These are phyloP conservation scores for Linum trigynum DNA, from an alignment of 345 rosid genomes.

Conservation along the genomic window DNA sequence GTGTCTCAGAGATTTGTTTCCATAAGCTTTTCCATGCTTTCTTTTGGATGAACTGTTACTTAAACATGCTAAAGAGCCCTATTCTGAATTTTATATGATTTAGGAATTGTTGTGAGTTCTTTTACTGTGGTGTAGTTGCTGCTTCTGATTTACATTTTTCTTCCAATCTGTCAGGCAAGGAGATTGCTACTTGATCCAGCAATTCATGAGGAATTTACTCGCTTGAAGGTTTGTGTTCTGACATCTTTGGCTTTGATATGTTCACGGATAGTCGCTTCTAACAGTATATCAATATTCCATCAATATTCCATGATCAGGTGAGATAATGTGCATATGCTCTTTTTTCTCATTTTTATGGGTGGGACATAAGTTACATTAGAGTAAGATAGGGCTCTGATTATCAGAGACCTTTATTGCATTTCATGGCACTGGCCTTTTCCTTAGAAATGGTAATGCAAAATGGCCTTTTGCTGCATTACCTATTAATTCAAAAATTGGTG, in stretches of 20 bases:
- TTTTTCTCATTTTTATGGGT: background rate
- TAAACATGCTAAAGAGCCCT: no score
- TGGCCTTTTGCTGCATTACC: slow-evolving; percentile 2
- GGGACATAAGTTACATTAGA: background rate
- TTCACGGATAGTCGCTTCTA: background rate
- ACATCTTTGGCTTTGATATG: background rate
- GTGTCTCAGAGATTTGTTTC: background rate
- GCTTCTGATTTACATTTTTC: background rate
- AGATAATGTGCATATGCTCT: background rate
- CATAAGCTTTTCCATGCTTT: background rate
- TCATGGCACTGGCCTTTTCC: background rate
- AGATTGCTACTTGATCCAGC: slow-evolving; percentile 92
- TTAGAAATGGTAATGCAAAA: background rate
- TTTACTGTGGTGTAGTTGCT: background rate
- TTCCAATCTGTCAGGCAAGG: slow-evolving; percentile 54
- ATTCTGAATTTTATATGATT: no score
- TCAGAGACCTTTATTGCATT: no score
- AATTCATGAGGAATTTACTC: slow-evolving; percentile 89
- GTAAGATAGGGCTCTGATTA: no score
- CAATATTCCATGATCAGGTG: background rate
- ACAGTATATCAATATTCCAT: slow-evolving; percentile 3
- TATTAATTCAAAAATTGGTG: slow-evolving; percentile 4
- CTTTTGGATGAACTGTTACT: no score
- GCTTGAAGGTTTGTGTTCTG: slow-evolving; percentile 59
- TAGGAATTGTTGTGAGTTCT: background rate